Conservation (phyloP, 208 protist species). For the Acanthamoeba sp. region DNA sequence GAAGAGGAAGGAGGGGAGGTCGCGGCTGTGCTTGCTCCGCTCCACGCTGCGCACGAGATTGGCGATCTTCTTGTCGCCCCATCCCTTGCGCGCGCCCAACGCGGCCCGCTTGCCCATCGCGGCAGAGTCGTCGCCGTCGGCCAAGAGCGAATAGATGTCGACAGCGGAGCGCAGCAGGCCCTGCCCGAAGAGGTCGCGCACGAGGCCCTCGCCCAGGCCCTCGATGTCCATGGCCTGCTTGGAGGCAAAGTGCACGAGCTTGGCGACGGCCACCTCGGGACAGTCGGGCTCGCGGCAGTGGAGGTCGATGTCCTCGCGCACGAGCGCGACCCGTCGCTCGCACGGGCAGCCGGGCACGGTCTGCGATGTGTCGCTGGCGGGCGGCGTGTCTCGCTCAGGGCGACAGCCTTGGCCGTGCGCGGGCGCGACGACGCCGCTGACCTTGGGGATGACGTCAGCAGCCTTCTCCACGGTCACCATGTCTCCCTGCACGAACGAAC, state of each 20-base stretch:
- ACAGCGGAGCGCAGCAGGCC: neutral
- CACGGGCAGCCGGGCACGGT: constrained; percentile 76
- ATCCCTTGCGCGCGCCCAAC: constrained; percentile 68
- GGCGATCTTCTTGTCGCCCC: constrained; percentile 71
- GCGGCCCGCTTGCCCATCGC: neutral
- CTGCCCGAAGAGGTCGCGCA: constrained; percentile 33
- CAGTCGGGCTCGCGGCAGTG: constrained; percentile 72
- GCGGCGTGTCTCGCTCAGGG: neutral
- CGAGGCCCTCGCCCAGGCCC: constrained; percentile 72
- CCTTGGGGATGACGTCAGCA: constrained; percentile 83
- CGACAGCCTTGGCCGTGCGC: neutral
- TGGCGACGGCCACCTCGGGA: neutral
- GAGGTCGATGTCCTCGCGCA: constrained; percentile 68
- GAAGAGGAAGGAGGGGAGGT: constrained; percentile 53
- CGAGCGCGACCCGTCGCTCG: neutral
- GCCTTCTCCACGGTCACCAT: constrained; percentile 76
- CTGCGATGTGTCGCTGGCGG: no score
- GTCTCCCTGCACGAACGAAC: neutral
- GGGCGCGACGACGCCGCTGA: neutral
- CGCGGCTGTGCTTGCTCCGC: constrained; percentile 24
- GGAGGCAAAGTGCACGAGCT: constrained; percentile 70
- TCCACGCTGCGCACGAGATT: constrained; percentile 77
- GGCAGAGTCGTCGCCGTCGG: neutral
- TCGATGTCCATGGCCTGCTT: constrained; percentile 79
- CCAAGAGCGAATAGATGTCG: constrained; percentile 1